A percentile compares a stretch with the other conserved stretches of the same genome.
These are phyloP conservation scores for Candida golubevii DNA, from an alignment of 805 yeast genomes.

Conservation along the genomic window DNA sequence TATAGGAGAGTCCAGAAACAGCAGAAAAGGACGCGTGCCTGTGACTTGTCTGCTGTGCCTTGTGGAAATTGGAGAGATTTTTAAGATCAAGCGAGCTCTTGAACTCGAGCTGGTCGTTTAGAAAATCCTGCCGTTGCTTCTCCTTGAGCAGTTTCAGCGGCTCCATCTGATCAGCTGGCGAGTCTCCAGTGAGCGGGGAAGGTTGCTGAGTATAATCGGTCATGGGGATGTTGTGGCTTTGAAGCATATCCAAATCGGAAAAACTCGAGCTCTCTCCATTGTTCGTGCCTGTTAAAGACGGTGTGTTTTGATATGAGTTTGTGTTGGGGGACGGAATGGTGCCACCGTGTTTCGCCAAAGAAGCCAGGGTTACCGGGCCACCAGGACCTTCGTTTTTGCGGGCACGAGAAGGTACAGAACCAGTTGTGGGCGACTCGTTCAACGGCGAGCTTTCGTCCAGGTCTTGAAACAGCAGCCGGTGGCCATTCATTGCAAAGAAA, in stretches of 20 bases:
- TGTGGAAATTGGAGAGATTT: conserved; percentile 1
- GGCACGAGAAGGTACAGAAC: neutral
- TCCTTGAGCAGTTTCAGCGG: conserved; percentile 6
- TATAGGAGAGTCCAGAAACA: conserved; percentile 55
- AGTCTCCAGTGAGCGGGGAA: conserved; percentile 21
- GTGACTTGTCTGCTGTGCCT: conserved; percentile 4
- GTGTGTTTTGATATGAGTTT: conserved; percentile 24
- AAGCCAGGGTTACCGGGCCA: neutral
- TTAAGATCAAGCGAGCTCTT: conserved; percentile 9
- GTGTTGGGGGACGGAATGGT: conserved; percentile 26
- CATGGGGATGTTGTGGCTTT: conserved; percentile 6
- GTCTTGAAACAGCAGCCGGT: conserved; percentile 1
- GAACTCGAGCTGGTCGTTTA: conserved; percentile 9
- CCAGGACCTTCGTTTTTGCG: too few species aligned
- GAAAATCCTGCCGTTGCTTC: conserved; percentile 3
- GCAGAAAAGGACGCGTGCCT: conserved; percentile 65
- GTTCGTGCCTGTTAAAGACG: conserved; percentile 12
- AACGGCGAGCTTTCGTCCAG: conserved; percentile 14
- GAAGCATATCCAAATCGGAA: conserved; percentile 11
- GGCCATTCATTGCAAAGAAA: neutral
- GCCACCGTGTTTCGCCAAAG: conserved; percentile 1
- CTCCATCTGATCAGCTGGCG: conserved; percentile 14
- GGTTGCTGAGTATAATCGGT: conserved; percentile 20
- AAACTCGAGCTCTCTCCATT: conserved; percentile 1
- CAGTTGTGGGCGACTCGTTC: neutral